phyloP scores from a whole-genome alignment of 495 filamentous ascomycete species.

The Daldinia grandis region DNA sequence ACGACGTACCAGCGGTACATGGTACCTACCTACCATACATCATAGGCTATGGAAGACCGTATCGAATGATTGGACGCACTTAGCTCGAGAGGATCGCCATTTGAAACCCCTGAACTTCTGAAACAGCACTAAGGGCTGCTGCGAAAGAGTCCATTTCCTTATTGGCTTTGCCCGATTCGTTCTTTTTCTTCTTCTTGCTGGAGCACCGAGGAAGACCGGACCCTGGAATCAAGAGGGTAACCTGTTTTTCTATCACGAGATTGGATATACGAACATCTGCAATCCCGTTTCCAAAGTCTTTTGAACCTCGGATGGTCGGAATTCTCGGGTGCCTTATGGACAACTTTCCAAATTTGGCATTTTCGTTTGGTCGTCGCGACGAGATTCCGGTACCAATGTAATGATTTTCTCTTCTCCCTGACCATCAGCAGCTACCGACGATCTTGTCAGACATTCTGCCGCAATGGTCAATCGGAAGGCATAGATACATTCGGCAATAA shows the following conservation, averaged over 20 bases:
- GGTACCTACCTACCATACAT: background rate
- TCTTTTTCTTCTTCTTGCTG: constrained; percentile 1
- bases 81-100: constrained; percentile 34
- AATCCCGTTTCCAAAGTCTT: background rate
- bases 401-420: constrained; percentile 4
- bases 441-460: constrained; percentile 39
- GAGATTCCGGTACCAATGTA: background rate
- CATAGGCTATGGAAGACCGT: constrained; percentile 7
- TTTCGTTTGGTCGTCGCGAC: background rate
- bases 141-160: constrained; percentile 14
- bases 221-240: background rate
- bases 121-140: constrained; percentile 34
- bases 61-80: constrained; percentile 32
- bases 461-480: constrained; percentile 11
- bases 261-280: background rate
- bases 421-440: constrained; percentile 39
- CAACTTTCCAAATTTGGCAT: background rate
- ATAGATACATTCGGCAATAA: constrained; percentile 10
- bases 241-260: background rate
- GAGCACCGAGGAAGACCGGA: background rate
- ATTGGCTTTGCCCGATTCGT: constrained; percentile 21
- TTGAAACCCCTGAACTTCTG: constrained; percentile 33
- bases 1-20: background rate
- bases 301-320: constrained; percentile 30
- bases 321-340: constrained; percentile 20